phyloP scores from a whole-genome alignment of 176 grass and related monocot genomes.

The Pharus latifolius region DNA sequence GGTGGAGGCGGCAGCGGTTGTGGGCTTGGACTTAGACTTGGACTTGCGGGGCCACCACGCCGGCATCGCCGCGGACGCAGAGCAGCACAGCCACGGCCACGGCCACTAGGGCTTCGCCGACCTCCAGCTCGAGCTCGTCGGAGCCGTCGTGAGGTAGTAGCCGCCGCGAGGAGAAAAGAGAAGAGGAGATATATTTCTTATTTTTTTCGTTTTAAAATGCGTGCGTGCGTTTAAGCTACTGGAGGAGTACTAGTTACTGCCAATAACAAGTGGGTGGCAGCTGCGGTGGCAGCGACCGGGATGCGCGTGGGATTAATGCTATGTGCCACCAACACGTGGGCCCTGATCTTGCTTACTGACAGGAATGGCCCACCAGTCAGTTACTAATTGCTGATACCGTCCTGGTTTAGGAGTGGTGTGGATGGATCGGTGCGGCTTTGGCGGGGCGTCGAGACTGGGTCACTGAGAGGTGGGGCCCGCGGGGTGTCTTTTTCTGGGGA shows the following conservation, averaged over 20 bases:
- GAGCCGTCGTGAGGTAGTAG: conserved; percentile 36
- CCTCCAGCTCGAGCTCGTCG: neutral
- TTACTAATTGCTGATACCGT: no score
- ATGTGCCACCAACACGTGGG: neutral
- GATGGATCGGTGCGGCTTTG: no score
- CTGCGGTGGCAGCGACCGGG: conserved; percentile 5
- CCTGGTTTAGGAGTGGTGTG: no score
- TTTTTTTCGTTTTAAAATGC: neutral
- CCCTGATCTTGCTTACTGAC: no score
- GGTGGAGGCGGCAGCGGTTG: conserved; percentile 9
- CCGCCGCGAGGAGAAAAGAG: neutral
- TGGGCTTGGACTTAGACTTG: conserved; percentile 35
- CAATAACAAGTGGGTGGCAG: conserved; percentile 25
- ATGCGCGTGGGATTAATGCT: no score
- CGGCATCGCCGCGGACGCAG: conserved; percentile 41
- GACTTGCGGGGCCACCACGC: conserved; percentile 39
- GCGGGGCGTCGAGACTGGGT: no score
- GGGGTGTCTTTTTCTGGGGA: neutral
- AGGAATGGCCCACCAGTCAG: no score
- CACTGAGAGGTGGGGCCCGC: neutral
- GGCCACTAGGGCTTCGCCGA: neutral
- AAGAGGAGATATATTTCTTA: neutral
- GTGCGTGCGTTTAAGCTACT: neutral
- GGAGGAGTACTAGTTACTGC: neutral
- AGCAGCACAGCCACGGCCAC: neutral